Percentiles rank a stretch among this genome's conserved stretches.
These are phyloP conservation scores for Saccharomycopsis amapae DNA, from an alignment of 805 yeast genomes.

Conservation along the genomic window DNA sequence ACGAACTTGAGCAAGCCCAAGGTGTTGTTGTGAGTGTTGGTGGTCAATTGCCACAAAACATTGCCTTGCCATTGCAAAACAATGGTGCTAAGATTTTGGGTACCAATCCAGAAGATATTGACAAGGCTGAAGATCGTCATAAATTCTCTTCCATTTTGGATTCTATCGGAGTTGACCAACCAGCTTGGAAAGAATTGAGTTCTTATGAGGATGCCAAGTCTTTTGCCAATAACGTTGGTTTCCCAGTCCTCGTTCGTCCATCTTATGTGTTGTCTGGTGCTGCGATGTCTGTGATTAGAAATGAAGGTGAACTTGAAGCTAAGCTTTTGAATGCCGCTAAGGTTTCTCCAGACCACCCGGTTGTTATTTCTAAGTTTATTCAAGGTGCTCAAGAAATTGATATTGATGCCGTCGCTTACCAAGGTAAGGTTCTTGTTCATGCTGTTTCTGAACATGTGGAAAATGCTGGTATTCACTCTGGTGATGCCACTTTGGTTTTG, in stretches of 20 bases:
- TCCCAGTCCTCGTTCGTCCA: constrained; percentile 96
- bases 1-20: constrained; percentile 80
- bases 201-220: constrained; percentile 76
- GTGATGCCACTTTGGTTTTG: constrained; percentile 92
- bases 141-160: constrained; percentile 93
- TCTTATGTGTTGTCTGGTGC: constrained; percentile 97
- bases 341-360: constrained; percentile 95
- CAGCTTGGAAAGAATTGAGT: constrained; percentile 94
- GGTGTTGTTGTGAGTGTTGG: constrained; percentile 97
- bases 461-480: constrained; percentile 98
- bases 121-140: constrained; percentile 97
- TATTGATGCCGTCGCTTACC: constrained; percentile 90
- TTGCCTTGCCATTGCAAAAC: constrained; percentile 74
- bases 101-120: constrained; percentile 90
- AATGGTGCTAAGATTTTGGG: constrained; percentile 87
- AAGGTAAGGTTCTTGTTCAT: constrained; percentile 85
- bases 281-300: constrained; percentile 91
- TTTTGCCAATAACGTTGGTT: constrained; percentile 81
- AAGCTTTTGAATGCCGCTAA: constrained; percentile 84
- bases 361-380: constrained; percentile 92
- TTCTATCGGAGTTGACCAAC: constrained; percentile 90
- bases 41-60: constrained; percentile 97
- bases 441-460: constrained; percentile 97
- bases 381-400: constrained; percentile 96
- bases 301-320: constrained; percentile 68